A percentile compares a stretch with the other conserved stretches of the same genome.
phyloP scores from a whole-genome alignment of 495 filamentous ascomycete genomes.

The Penicillium odoratum region DNA sequence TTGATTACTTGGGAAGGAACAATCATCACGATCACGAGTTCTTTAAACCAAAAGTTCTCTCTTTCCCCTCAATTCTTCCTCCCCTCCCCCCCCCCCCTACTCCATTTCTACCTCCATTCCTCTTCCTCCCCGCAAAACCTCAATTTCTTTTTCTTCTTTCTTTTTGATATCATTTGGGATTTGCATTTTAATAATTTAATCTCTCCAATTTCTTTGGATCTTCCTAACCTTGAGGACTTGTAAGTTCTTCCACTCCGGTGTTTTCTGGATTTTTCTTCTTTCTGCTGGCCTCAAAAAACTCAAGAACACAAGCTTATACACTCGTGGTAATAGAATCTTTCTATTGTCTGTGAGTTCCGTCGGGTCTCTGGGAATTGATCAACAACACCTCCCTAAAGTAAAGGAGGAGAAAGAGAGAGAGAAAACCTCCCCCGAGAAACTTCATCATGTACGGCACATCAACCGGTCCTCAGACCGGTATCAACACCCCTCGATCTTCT shows the following conservation, averaged over 20 bases:
- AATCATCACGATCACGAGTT: background rate
- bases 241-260: constrained; percentile 2
- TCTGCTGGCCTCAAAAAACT: background rate
- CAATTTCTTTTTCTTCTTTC: constrained; percentile 22
- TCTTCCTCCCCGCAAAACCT: constrained; percentile 27
- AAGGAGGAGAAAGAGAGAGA: constrained; percentile 12
- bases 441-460: constrained; percentile 80
- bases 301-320: background rate
- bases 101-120: constrained; percentile 24
- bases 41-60: constrained; percentile 22
- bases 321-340: background rate
- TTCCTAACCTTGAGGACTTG: background rate
- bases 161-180: constrained; percentile 14
- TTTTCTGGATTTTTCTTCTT: background rate
- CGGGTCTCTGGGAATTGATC: constrained; percentile 14
- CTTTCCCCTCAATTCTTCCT: constrained; percentile 19
- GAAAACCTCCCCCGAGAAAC: constrained; percentile 3
- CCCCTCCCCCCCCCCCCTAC: constrained; percentile 1
- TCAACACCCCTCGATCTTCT: constrained; percentile 91
- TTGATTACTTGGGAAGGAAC: too few relatives aligned
- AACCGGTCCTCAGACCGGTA: constrained; percentile 86
- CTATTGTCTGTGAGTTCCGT: constrained; percentile 12
- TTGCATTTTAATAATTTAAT: constrained; percentile 6
- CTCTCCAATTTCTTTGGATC: constrained; percentile 1
- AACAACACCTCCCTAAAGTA: background rate